A percentile compares a stretch with the other conserved stretches of the same genome.
phyloP scores from a whole-genome alignment of 352 stramenopile species.

The Globisporangium acanthophoron region DNA sequence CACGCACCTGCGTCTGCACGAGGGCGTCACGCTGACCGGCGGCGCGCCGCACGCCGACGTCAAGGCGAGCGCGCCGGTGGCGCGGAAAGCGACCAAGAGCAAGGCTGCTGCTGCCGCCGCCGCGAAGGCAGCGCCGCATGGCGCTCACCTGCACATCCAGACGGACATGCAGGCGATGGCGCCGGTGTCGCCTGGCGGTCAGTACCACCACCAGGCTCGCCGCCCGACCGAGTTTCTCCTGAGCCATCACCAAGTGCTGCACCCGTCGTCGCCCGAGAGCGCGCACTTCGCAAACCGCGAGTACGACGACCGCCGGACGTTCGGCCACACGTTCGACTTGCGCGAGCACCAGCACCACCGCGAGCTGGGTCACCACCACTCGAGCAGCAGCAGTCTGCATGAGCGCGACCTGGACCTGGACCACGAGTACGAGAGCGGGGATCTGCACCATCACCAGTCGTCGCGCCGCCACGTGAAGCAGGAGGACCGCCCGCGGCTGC shows the following conservation, averaged over 20 bases:
- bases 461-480: conserved; percentile 17
- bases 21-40: conserved; percentile 16
- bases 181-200: neutral
- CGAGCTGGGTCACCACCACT: neutral
- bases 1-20: conserved; percentile 23
- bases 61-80: conserved; percentile 6
- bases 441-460: conserved; percentile 2
- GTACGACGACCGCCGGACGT: conserved; percentile 28
- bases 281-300: conserved; percentile 18
- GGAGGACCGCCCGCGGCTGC: conserved; percentile 40
- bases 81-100: conserved; percentile 16
- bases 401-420: conserved; percentile 23
- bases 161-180: neutral
- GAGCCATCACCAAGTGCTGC: conserved; percentile 1
- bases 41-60: conserved; percentile 17
- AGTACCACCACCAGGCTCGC: neutral
- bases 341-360: conserved; percentile 15
- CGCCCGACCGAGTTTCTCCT: conserved; percentile 10
- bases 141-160: neutral
- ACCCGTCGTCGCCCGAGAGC: conserved; percentile 12
- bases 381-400: conserved; percentile 2
- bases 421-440: conserved; percentile 12
- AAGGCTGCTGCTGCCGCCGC: neutral
- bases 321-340: conserved; percentile 9
- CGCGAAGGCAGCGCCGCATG: neutral